These are phyloP conservation scores for Ottelia alismoides DNA, from an alignment of 106 monocot species.

Conservation along the genomic window DNA sequence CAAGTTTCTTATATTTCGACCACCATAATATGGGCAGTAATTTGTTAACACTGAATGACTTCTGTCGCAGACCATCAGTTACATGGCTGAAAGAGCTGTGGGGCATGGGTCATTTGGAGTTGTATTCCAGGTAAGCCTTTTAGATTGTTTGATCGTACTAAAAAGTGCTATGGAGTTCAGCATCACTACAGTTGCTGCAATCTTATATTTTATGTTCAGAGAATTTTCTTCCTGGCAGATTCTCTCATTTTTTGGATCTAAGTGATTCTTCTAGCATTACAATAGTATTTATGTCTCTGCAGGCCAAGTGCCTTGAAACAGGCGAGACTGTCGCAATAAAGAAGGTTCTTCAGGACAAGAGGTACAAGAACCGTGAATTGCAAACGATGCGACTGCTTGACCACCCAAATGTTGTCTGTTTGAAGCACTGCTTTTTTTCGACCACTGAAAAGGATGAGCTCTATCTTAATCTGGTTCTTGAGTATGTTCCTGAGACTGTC, in stretches of 20 bases:
- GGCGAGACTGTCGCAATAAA: conserved; percentile 18
- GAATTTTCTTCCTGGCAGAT: too few relatives aligned
- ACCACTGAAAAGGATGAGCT: conserved; percentile 21
- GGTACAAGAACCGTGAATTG: conserved; percentile 22
- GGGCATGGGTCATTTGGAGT: conserved; percentile 22
- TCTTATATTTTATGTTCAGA: too few relatives aligned
- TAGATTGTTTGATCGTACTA: too few relatives aligned
- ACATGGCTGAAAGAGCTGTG: conserved; percentile 19
- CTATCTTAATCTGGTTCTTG: conserved; percentile 19
- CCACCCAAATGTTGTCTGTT: conserved; percentile 15
- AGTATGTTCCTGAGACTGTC: conserved; percentile 22
- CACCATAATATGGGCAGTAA: too few relatives aligned
- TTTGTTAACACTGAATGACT: too few relatives aligned
- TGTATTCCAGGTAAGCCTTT: conserved; percentile 16
- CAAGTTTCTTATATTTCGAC: too few relatives aligned
- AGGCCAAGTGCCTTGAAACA: conserved; percentile 21
- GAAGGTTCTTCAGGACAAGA: conserved; percentile 22
- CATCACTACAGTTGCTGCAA: too few relatives aligned
- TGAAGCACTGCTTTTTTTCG: conserved; percentile 27
- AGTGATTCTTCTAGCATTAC: too few relatives aligned
- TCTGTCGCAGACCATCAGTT: conserved; percentile 19
- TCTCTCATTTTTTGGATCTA: too few relatives aligned
- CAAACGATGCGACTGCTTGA: conserved; percentile 24
- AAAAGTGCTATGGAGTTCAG: too few relatives aligned
- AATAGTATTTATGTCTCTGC: not conserved